These are phyloP conservation scores for Ustilaginoidea virens DNA, from an alignment of 2,329 filamentous ascomycete genomes.

Conservation along the genomic window DNA sequence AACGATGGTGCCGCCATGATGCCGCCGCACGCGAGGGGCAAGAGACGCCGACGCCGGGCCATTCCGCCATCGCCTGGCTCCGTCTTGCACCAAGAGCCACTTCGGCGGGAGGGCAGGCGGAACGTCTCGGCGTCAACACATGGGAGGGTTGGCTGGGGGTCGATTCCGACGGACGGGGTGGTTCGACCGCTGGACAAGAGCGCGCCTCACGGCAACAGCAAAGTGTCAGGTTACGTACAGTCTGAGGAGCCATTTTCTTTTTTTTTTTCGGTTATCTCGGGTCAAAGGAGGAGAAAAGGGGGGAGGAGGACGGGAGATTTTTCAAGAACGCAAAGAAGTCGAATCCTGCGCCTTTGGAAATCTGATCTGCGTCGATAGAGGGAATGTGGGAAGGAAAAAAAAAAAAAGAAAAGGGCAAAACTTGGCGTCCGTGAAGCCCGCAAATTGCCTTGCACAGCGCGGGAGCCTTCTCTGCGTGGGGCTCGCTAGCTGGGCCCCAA, in stretches of 20 bases:
- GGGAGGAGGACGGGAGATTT: not conserved
- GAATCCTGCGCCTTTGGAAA: conserved; percentile 59
- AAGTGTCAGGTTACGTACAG: conserved; percentile 81
- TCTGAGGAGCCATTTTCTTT: conserved; percentile 65
- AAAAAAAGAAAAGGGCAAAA: conserved; percentile 2
- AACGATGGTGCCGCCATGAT: too few species aligned
- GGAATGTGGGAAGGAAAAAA: conserved; percentile 3
- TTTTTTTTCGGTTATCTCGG: too few species aligned
- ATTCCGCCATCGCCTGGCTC: too few species aligned
- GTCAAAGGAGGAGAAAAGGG: not conserved
- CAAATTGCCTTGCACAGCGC: not conserved
- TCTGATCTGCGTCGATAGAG: conserved; percentile 4
- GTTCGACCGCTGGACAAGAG: not conserved
- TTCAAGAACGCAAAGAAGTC: conserved; percentile 44
- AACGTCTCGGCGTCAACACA: not conserved
- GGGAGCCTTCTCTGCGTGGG: too few species aligned
- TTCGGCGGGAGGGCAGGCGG: too few species aligned
- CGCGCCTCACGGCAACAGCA: conserved; percentile 86
- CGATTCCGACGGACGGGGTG: too few species aligned
- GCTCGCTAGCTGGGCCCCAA: too few species aligned
- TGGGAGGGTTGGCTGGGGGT: too few species aligned
- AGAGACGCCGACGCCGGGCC: too few species aligned
- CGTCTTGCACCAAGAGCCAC: too few species aligned
- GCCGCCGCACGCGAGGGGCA: too few species aligned
- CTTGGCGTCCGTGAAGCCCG: not conserved